A percentile compares a stretch with the other conserved stretches of the same genome.
These are phyloP conservation scores for Nemania bipapillata DNA, from an alignment of 2,329 filamentous ascomycete genomes.

Conservation along the genomic window DNA sequence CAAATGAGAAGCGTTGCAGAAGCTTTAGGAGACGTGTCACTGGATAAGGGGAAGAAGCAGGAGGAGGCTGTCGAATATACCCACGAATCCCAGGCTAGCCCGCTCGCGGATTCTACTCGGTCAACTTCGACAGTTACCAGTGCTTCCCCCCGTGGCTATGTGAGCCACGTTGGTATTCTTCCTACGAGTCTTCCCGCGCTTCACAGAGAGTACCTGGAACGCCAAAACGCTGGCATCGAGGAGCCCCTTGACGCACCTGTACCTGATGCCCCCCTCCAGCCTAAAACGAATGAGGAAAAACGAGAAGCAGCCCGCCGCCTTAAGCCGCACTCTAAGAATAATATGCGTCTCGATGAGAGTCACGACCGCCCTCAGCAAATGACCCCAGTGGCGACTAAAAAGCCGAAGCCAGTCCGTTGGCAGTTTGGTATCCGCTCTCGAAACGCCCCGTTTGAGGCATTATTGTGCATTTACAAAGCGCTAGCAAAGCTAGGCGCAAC, in stretches of 20 bases:
- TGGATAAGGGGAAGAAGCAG: constrained; percentile 35
- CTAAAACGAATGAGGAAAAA: constrained; percentile 76
- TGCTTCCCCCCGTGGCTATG: constrained; percentile 65
- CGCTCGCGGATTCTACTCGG: constrained; percentile 65
- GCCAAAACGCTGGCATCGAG: constrained; percentile 66
- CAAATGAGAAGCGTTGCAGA: constrained; percentile 67
- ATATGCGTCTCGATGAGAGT: constrained; percentile 73
- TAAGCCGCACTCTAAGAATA: constrained; percentile 82
- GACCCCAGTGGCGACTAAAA: constrained; percentile 74
- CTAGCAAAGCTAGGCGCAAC: constrained; percentile 86
- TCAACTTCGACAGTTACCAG: constrained; percentile 64
- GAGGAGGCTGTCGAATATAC: constrained; percentile 35
- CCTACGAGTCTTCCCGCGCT: constrained; percentile 91
- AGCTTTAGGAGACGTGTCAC: constrained; percentile 56
- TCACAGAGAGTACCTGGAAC: constrained; percentile 89
- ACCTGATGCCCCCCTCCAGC: constrained; percentile 62
- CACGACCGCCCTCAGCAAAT: constrained; percentile 69
- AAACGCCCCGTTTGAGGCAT: constrained; percentile 92
- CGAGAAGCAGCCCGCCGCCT: constrained; percentile 82
- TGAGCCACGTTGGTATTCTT: constrained; percentile 89
- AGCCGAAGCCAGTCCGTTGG: constrained; percentile 86
- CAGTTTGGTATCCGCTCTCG: constrained; percentile 96
- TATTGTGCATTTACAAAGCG: constrained; percentile 94
- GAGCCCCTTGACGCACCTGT: constrained; percentile 58
- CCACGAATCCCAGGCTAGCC: constrained; percentile 58